Base-by-base conservation (phyloP, 75 land plant species). In the Picea sitchensis region DNA sequence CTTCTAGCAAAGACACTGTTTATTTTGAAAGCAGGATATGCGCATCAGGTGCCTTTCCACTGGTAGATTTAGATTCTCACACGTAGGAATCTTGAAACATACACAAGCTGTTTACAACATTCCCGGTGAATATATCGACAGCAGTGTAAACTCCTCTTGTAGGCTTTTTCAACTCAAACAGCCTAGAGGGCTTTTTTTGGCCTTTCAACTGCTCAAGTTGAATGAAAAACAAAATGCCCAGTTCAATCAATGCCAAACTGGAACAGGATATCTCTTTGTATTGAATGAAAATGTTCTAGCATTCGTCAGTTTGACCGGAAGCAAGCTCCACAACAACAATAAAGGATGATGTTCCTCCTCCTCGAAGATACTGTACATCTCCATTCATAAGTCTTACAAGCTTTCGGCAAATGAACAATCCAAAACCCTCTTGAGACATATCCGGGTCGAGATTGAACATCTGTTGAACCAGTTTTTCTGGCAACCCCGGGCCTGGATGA, bases 341-440 rank as follows among this genome's bases (percentile, higher is more conserved):
- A 83, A 96, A 94, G 65, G 86, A 84, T 59, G 86, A 82, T 62
- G 80, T 89, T 38, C 85, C 85, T 7, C 92, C 84, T 81, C 92
- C 99, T 60, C 89, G 83, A 34, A 94, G 77, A 78, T 96, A 96
- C 38, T 87, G 85, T 9, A 94, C 91, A 58, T 94, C 93, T 1
- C 98, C 99, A 69, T 92, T 94, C 99, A 96, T 96, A 20, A 96
- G 89, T 84, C 83, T 94, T 71, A 96, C 88, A 36, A 96, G 87
- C 65, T 96, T 94, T 76, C 95, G 84, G 80, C 94, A 88, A 77
- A 94, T 86, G 2, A 88, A 78, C 51, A 96, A 84, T 73, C 98
- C 87, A 2, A 94, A 83, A 14, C 98, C 95, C 63, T 96, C 99
- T 73, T 92, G 95, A 9, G 93, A 86, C 58, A 88, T 62, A 4